A percentile compares a stretch with the other conserved stretches of the same genome.
phyloP scores from a whole-genome alignment of 768 basidiomycete genomes.

The Mycena kentingensis region DNA sequence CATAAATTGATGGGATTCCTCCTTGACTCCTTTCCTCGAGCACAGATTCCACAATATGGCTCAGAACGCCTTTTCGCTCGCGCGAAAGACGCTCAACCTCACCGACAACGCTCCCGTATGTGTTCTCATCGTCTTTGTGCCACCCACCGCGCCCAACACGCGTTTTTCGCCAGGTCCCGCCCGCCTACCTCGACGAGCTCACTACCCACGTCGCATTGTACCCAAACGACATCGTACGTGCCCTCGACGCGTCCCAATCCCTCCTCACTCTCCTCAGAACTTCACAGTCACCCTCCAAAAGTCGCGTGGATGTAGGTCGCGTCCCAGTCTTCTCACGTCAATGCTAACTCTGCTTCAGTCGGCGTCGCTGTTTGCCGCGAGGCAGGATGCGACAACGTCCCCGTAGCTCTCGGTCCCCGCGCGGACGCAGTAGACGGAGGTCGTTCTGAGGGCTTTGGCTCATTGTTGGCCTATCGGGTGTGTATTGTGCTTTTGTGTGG shows the following conservation, averaged over 20 bases:
- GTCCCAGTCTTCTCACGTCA: conserved; percentile 7
- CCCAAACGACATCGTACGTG: background rate
- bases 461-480: conserved; percentile 49
- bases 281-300: conserved; percentile 2
- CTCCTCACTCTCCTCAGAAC: conserved; percentile 5
- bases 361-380: conserved; percentile 50
- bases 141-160: no score
- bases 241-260: background rate
- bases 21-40: no score
- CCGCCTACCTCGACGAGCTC: background rate
- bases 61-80: no score
- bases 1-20: no score
- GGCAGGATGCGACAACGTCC: conserved; percentile 39
- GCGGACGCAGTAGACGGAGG: conserved; percentile 42
- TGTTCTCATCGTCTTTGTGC: no score
- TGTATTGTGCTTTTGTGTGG: conserved; percentile 19
- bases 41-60: no score
- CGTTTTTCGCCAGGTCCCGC: conserved; percentile 1
- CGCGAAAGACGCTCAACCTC: no score
- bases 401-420: conserved; percentile 37
- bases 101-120: no score
- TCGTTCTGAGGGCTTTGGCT: conserved; percentile 44
- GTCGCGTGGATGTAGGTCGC: conserved; percentile 14
- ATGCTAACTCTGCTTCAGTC: conserved; percentile 31
- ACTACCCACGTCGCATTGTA: background rate